A percentile compares a stretch with the other conserved stretches of the same genome.
phyloP scores from a whole-genome alignment of 208 protist genomes.

The Leishmania aethiopica region DNA sequence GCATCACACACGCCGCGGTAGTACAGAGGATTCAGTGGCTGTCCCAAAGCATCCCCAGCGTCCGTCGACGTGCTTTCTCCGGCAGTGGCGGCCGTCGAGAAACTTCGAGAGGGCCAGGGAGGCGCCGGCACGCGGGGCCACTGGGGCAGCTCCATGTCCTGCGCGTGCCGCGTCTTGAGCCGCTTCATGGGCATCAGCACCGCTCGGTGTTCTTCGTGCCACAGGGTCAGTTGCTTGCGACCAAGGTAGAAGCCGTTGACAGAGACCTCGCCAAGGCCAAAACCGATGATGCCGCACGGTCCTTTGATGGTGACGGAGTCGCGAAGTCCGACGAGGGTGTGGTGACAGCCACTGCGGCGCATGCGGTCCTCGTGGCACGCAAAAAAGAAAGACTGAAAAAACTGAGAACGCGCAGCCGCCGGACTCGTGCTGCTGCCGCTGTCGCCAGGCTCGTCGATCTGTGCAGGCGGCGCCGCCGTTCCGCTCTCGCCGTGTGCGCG shows the following conservation, averaged over 20 bases:
- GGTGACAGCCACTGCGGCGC: conserved; percentile 47
- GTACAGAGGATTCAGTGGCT: conserved; percentile 10
- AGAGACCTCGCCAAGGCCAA: conserved; percentile 66
- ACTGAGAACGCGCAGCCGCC: conserved; percentile 26
- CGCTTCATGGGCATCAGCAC: conserved; percentile 60
- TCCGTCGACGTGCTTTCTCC: background rate
- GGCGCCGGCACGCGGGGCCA: conserved; percentile 25
- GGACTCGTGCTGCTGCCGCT: background rate
- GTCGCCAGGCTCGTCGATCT: background rate
- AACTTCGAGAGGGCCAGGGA: conserved; percentile 20
- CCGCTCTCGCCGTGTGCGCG: background rate
- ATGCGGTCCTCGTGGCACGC: conserved; percentile 46
- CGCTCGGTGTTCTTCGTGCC: conserved; percentile 48
- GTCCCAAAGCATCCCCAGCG: conserved; percentile 6
- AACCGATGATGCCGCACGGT: conserved; percentile 72
- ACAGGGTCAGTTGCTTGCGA: conserved; percentile 64
- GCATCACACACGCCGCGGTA: conserved; percentile 1
- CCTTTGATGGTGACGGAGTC: conserved; percentile 71
- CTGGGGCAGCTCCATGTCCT: conserved; percentile 33
- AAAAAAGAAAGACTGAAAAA: conserved; percentile 59
- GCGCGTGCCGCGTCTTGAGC: conserved; percentile 40
- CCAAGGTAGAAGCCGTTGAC: conserved; percentile 76
- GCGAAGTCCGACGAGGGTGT: conserved; percentile 65
- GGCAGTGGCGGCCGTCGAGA: background rate
- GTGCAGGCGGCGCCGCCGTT: background rate